Percentiles rank a stretch among this genome's conserved stretches.
phyloP scores from a whole-genome alignment of 495 filamentous ascomycete genomes.

The Hypoxylon cercidicola region DNA sequence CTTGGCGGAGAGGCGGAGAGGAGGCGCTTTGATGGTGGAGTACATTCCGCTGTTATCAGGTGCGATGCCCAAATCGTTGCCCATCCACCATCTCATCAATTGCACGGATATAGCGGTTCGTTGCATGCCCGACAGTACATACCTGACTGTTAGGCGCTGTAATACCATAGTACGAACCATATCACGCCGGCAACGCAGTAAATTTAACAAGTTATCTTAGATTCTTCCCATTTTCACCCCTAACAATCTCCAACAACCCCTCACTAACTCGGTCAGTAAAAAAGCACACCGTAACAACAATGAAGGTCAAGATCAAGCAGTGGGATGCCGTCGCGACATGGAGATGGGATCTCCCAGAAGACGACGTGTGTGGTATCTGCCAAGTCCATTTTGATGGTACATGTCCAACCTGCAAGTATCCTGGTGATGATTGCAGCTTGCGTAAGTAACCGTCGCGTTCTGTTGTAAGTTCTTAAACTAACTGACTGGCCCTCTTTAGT shows the following conservation, averaged over 20 bases:
- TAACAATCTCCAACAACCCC: neutral
- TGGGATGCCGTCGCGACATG: slow-evolving; percentile 96
- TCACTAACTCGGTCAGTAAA: neutral
- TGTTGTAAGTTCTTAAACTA: slow-evolving; percentile 3
- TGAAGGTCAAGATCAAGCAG: slow-evolving; percentile 94
- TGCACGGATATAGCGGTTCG: slow-evolving; percentile 3
- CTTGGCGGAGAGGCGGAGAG: slow-evolving; percentile 4
- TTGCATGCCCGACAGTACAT: slow-evolving; percentile 7
- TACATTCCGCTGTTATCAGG: slow-evolving; percentile 30
- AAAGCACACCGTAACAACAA: slow-evolving; percentile 45
- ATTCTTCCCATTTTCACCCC: no score
- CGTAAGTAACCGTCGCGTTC: slow-evolving; percentile 64
- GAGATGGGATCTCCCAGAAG: slow-evolving; percentile 97
- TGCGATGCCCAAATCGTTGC: neutral
- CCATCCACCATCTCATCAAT: neutral
- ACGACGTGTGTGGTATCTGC: slow-evolving; percentile 99
- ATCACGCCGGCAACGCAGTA: neutral
- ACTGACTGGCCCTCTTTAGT: slow-evolving; percentile 65
- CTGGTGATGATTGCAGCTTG: slow-evolving; percentile 93
- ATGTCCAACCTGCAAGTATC: slow-evolving; percentile 97
- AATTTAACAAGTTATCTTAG: neutral
- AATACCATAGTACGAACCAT: slow-evolving; percentile 1
- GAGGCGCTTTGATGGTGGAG: slow-evolving; percentile 25
- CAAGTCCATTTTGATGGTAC: slow-evolving; percentile 97
- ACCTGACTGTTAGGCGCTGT: no score